Base-by-base conservation (phyloP, 345 rosid species). In the Salix exigua region DNA sequence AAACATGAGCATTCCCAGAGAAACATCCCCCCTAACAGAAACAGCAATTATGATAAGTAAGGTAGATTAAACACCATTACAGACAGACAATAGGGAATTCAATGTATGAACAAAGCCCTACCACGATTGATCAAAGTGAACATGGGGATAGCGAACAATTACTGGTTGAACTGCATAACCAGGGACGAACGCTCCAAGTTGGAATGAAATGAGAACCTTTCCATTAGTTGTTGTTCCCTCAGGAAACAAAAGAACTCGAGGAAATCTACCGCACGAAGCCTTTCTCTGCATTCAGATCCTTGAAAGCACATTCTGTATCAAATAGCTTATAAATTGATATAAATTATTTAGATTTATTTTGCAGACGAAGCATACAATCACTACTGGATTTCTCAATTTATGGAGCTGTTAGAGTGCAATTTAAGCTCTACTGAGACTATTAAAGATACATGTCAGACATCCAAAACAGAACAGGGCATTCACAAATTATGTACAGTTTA, bases 201-300 rank as follows among this genome's bases (percentile, higher is more conserved):
- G 98, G 78, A 96, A 96, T 18, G 98, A 91, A 70, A 93, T 90
- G 69, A 96, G 72, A 77, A 78, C 89, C 85, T 74, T 91, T 75
- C 99, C 99, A 80, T 92, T 96, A 23, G 97, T 91, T 21, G 99
- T 96, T 35, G 99, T 96, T 78, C 99, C 99, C 89, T 96, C 99
- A 7, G 99, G 99, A 89, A 96, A 96, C 66, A 96, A 81, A 64
- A 96, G 87, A 76, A 96, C 74, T 69, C 94, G 90, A 37, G 99
- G 99, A 89, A 86, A 96, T 78, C 76, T 86, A 87, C 88, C 84
- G 72, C 89, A 89, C 13, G 93, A 85, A 78, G 94, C 99, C 88
- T 93, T 92, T 96, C 94, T 96, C 99, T 96, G 97, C 89, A 91
- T 93, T 91, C 82, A 96, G 86, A 89, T 85, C 93, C 99, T 90